Evolutionary conservation across 768 basidiomycete genomes (phyloP).

Genomic region (Gloeopeniophorella convolvens): DNA sequence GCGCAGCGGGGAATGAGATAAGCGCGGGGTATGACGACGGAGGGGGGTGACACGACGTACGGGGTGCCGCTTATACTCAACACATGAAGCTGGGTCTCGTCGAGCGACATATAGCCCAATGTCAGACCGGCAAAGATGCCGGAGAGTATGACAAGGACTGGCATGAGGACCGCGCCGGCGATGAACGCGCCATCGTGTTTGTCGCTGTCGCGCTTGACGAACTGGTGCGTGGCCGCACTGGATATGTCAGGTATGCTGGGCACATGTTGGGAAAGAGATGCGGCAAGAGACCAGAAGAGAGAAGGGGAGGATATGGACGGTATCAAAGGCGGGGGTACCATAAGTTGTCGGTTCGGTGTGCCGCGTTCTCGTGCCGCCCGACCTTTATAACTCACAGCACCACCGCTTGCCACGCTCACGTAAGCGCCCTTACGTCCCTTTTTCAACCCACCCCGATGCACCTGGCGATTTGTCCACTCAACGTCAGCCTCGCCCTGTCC

Average conservation of each 20-base stretch:
- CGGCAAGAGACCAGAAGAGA: slow-evolving; percentile 17
- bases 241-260: slow-evolving; percentile 5
- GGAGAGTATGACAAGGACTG: slow-evolving; percentile 73
- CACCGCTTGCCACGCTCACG: too few relatives aligned
- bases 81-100: slow-evolving; percentile 88
- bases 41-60: slow-evolving; percentile 37
- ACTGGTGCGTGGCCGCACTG: slow-evolving; percentile 20
- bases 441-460: too few relatives aligned
- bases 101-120: slow-evolving; percentile 87
- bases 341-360: slow-evolving; percentile 17
- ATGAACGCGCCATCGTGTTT: slow-evolving; percentile 29
- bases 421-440: too few relatives aligned
- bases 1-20: slow-evolving; percentile 3
- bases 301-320: slow-evolving; percentile 12
- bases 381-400: too few relatives aligned
- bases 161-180: slow-evolving; percentile 57
- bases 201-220: slow-evolving; percentile 28
- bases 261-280: slow-evolving; percentile 21
- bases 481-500: too few relatives aligned
- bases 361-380: too few relatives aligned
- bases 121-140: slow-evolving; percentile 90
- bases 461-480: too few relatives aligned
- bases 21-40: slow-evolving; percentile 10
- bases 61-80: slow-evolving; percentile 78
- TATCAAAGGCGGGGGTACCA: slow-evolving; percentile 15